phyloP scores from a whole-genome alignment of 345 rosid species.

The Erucastrum elatum region DNA sequence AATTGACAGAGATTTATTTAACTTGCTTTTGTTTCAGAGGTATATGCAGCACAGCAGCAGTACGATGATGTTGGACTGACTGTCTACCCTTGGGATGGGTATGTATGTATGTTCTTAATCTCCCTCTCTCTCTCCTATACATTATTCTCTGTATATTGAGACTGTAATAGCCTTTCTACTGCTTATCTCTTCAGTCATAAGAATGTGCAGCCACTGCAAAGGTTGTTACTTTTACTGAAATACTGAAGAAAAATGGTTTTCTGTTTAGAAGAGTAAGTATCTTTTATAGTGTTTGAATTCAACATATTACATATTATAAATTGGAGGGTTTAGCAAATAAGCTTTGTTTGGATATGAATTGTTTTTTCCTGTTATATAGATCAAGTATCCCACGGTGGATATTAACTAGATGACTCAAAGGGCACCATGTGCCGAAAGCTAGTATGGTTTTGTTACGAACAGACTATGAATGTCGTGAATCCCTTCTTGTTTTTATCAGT shows the following conservation, averaged over 20 bases:
- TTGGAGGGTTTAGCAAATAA: background rate
- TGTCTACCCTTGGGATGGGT: conserved; percentile 80
- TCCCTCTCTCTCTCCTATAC: background rate
- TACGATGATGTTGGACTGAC: conserved; percentile 79
- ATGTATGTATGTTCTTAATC: conserved; percentile 20
- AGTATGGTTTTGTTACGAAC: background rate
- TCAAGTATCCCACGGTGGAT: conserved; percentile 73
- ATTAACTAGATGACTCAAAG: conserved; percentile 57
- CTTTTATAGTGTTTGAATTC: background rate
- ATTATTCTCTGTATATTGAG: background rate
- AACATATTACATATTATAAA: background rate
- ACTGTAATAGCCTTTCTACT: background rate
- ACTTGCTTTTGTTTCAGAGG: conserved; percentile 52
- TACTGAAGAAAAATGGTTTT: conserved; percentile 50
- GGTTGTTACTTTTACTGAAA: conserved; percentile 73
- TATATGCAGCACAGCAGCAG: conserved; percentile 69
- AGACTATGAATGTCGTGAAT: background rate
- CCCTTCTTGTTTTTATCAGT: background rate
- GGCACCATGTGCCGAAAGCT: background rate
- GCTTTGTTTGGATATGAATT: background rate
- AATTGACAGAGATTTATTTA: background rate
- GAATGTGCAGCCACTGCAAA: conserved; percentile 71
- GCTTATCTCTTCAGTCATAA: background rate
- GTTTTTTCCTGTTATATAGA: conserved; percentile 47
- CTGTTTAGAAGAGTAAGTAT: conserved; percentile 64